Base-by-base conservation (phyloP, 2,329 filamentous ascomycete genomes). In the Aureobasidium sp. region DNA sequence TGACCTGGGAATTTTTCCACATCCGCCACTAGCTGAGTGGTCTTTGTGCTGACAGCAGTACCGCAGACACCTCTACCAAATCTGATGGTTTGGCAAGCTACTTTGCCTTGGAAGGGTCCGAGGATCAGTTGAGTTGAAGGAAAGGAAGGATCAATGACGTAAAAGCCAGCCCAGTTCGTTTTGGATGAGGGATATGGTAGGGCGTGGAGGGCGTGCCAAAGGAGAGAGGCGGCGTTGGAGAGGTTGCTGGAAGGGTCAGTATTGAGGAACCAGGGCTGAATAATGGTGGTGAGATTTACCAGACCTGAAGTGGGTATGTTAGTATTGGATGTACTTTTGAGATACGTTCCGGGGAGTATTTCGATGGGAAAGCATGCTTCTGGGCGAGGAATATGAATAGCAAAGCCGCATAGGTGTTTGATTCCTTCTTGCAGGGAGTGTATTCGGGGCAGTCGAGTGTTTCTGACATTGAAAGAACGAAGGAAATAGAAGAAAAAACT, bases 111-210 rank as follows among this genome's bases (percentile, higher is more conserved):
- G 78, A 95, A 95, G 0, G 93, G 93, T 0, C 91, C 93, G 1
- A 95, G 87, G 70, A 95, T 91, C 53, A 95, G 86, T 72, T 4
- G 75, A 67, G 1, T 72, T n/a, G 50, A 43, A 16, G 55, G 20
- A 9, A 38, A 29, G 11, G 68, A 65, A 7, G 83, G 80, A 74
- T 93, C 88, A 50, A 90, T 79, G 18, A 90, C 88, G 80, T 94
- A 94, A 82, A 94, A 95, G 29, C 93, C 92, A 53, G 91, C 89
- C 93, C 93, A 96, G 78, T 96, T 95, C 27, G 93, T 91, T 20
- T 87, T 79, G 45, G 81, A 86, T 60, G 88, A 90, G 1, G 93
- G 91, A 0, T 82, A 77, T 1, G 89, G 86, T 18, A 95, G 83
- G 11, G 92, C 93, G 76, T 93, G 91, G 75, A 91, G 92, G 4